Evolutionary conservation across 2,329 filamentous ascomycete genomes (phyloP).

Genomic region (Penicillium italicum): DNA sequence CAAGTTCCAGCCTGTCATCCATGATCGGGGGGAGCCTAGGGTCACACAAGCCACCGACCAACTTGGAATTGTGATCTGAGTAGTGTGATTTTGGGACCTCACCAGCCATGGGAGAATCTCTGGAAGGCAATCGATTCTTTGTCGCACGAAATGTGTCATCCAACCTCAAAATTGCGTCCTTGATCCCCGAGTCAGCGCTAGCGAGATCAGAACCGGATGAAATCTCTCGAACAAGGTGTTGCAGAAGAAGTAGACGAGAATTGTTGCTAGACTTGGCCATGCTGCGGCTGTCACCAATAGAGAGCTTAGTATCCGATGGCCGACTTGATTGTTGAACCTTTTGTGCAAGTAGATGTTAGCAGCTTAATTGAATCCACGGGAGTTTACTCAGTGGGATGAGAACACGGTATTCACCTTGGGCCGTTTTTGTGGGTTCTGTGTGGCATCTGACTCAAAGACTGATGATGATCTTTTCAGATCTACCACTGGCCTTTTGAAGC

Average conservation of each 20-base stretch:
- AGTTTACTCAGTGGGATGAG: background rate
- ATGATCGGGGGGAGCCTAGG: slow-evolving; percentile 56
- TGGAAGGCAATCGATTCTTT: background rate
- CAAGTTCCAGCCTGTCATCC: slow-evolving; percentile 57
- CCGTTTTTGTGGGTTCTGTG: background rate
- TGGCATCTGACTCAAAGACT: background rate
- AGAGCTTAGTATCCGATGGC: background rate
- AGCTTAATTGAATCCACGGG: background rate
- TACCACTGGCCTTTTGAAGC: background rate
- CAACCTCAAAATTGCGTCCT: slow-evolving; percentile 20
- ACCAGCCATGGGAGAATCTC: background rate
- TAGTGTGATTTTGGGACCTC: background rate
- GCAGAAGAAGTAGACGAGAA: slow-evolving; percentile 19
- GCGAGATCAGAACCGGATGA: slow-evolving; percentile 15
- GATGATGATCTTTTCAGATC: slow-evolving; percentile 1
- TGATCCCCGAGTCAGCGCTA: slow-evolving; percentile 16
- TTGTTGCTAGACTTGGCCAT: slow-evolving; percentile 4
- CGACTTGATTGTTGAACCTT: background rate
- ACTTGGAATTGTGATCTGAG: background rate
- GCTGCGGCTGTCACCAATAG: background rate
- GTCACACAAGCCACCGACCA: background rate
- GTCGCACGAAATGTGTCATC: slow-evolving; percentile 17
- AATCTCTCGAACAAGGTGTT: slow-evolving; percentile 23
- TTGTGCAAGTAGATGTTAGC: background rate
- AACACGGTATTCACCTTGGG: slow-evolving; percentile 1